Base-by-base conservation (phyloP, 192 early-diverging fungal genomes). In the Chytriomyces confervae region DNA sequence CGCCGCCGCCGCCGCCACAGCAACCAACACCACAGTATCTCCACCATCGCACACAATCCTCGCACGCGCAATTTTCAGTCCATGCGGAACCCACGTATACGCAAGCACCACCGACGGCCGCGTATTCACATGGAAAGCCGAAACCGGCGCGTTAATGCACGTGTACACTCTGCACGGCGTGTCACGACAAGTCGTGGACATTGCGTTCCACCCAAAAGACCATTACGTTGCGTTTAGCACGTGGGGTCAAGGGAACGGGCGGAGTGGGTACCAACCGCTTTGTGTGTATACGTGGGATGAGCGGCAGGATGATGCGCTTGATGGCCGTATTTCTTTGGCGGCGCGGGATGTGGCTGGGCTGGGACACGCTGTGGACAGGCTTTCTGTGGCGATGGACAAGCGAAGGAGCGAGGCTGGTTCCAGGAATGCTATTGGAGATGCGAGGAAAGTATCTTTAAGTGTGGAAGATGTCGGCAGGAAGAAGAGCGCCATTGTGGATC, bases 171-270 rank as follows among this genome's bases (percentile, higher is more conserved):
- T 29, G 10, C 62, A 46, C 20, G 63, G 51, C 6, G 18, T 27
- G 3, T 68, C 53, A 44, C 46, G 29, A 49, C 66, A 53, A 67
- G 70, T 63, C 10, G 66, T 64, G 50, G 50, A 76, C 29, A 79
- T 87, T 16, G 50, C 77, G 3, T 86, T 82, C 62, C 86, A 87
- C 77, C 86, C 86, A 10, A 60, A 63, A 7, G 81, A 83, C 60
- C 53, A 87, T 51, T 70, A 76, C 53, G 48, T 77, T 10, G 83
- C 83, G 29, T 66, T 84, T 36, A 62, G 69, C n/a, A 63, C 61
- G 11, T 79, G 61, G 64, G 80, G 83, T 0, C 27, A 75, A 24
- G 50, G 23, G 6, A 45, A 67, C 45, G 16, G 11, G 2, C 27
- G 9, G 0, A 23, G 49, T 11, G 69, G 69, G 50, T 24, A 53